Conservation (phyloP, 352 stramenopile species). For the Globisporangium mamillatum region DNA sequence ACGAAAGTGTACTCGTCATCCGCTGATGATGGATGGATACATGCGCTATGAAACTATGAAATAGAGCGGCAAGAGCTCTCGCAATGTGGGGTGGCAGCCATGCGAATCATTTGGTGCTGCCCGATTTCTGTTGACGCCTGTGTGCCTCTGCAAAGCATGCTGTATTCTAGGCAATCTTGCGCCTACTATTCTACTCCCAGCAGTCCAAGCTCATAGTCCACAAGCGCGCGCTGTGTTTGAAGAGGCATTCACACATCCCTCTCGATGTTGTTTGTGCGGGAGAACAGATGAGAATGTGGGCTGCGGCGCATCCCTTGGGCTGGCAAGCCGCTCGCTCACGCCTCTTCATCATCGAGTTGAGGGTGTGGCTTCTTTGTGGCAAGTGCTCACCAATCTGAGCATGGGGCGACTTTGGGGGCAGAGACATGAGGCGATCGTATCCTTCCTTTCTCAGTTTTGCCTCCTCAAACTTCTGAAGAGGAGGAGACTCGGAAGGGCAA, state of each 20-base stretch:
- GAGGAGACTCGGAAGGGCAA: not conserved
- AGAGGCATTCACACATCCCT: not conserved
- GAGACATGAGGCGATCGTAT: not conserved
- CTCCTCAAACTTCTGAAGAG: not conserved
- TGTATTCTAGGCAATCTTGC: not conserved
- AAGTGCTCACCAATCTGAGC: not conserved
- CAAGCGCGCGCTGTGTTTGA: not conserved
- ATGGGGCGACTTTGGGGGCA: not conserved
- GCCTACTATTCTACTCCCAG: too few species aligned
- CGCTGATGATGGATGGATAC: not conserved
- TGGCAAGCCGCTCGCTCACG: not conserved
- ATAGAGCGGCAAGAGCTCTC: not conserved
- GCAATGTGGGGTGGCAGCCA: not conserved
- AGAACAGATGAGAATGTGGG: not conserved
- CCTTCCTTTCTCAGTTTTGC: not conserved
- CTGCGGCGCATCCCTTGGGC: not conserved
- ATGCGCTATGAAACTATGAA: not conserved
- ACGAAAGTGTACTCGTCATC: not conserved
- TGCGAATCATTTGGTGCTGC: not conserved
- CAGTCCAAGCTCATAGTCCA: too few species aligned
- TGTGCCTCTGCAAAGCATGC: not conserved
- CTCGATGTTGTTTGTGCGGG: not conserved
- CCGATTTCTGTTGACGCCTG: not conserved
- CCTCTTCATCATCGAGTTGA: not conserved
- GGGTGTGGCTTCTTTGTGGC: not conserved